Evolutionary conservation across 2,329 filamentous ascomycete species (phyloP), one percentile per base, ranked within the genome.

Genomic region (Proliferodiscus dingleyae): DNA sequence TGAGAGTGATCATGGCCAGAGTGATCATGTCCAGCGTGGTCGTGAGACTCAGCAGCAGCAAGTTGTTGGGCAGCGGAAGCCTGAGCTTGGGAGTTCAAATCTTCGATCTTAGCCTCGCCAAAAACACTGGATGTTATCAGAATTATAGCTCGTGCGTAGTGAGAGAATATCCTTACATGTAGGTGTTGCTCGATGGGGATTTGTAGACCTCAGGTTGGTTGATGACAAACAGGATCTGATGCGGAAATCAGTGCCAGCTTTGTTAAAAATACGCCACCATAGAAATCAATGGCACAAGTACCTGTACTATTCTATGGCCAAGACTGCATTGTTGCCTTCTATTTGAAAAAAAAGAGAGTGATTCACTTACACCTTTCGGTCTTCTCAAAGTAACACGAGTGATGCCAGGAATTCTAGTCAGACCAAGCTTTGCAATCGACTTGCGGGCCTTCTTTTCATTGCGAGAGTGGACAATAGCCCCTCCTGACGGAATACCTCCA

Each of bases 381-480:
- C 94, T 82, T 74, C 93, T 87, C 67, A 98, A 83, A 59, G 94
- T 98, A 64, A 98, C 94, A 68, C 93, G 85, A 65, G 93, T 98
- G 73, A 98, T 98, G 68, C 93, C 94, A 66, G 87, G 86, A 61
- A 98, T 86, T 67, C 91, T 89, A 80, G 89, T 93, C 68, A 98
- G 78, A 69, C 95, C 90, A 67, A 97, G 83, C 84, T 98, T 98
- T 72, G 89, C 87, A 69, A 98, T 95, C 66, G 90, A 89, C 83
- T 98, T 98, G 75, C 93, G 86, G 64, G 93, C 94, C 85, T 98
- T 98, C 87, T 98, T 98, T 86, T 98, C 93, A 77, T 97, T 97
- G 72, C 93, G 89, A 68, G 89, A 95, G 81, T 97, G 91, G 66
- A 98, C 85, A 64, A 93, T 82, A 66, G 91, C 86, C 57, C 85